phyloP scores from a whole-genome alignment of 306 rosid genomes.

The Castanea sativa region DNA sequence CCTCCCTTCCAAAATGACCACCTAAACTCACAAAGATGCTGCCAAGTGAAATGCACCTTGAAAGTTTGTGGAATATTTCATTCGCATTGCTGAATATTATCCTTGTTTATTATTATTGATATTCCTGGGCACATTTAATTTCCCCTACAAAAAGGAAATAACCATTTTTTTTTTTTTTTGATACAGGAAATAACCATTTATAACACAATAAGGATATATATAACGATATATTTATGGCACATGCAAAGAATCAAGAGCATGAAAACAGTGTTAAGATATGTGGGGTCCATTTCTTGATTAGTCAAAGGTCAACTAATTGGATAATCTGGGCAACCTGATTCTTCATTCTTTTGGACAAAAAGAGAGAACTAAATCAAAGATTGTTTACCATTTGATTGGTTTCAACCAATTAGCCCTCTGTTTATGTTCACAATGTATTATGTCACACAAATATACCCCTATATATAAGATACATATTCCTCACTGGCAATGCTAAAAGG shows the following conservation, averaged over 20 bases:
- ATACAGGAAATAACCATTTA: neutral
- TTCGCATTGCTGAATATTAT: conserved; percentile 7
- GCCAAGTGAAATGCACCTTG: conserved; percentile 2
- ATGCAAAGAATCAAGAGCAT: conserved; percentile 24
- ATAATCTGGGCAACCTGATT: conserved; percentile 34
- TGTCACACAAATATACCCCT: neutral
- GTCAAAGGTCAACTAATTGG: conserved; percentile 43
- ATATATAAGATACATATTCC: conserved; percentile 26
- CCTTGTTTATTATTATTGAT: conserved; percentile 20
- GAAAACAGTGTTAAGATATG: conserved; percentile 22
- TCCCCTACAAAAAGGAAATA: neutral
- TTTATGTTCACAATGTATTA: neutral
- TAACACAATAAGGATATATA: neutral
- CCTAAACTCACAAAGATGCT: conserved; percentile 13
- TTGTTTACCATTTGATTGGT: conserved; percentile 24
- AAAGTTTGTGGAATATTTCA: conserved; percentile 42
- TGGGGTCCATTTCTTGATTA: conserved; percentile 33
- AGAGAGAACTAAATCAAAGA: conserved; percentile 21
- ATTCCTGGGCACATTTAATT: conserved; percentile 23
- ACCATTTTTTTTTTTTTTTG: neutral
- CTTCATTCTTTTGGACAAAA: conserved; percentile 28
- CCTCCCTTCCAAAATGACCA: neutral
- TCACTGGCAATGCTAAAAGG: neutral
- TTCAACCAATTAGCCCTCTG: neutral
- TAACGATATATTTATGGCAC: conserved; percentile 10